Conservation (phyloP, 2,329 filamentous ascomycete genomes). For the Dothistroma septosporum region DNA sequence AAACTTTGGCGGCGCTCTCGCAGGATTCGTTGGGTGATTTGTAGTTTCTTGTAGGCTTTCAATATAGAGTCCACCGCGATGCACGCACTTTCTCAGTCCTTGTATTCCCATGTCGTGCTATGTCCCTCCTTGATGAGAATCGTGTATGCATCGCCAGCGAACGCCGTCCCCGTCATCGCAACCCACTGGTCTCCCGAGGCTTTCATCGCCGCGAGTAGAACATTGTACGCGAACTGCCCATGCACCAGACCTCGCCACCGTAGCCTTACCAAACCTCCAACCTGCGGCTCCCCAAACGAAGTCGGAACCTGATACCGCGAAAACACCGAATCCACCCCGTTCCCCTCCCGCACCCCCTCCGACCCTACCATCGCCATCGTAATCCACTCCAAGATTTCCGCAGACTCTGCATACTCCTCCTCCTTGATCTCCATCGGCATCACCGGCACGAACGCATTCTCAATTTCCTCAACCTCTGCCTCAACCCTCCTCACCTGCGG, state of each 20-base stretch:
- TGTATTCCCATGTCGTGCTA: constrained; percentile 34
- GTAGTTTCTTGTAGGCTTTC: neutral
- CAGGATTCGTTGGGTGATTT: neutral
- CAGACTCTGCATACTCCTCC: constrained; percentile 59
- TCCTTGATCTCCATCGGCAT: constrained; percentile 21
- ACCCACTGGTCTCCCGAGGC: constrained; percentile 31
- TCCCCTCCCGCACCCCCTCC: constrained; percentile 55
- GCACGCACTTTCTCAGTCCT: constrained; percentile 22
- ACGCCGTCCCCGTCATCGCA: constrained; percentile 28
- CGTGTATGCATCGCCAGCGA: constrained; percentile 30
- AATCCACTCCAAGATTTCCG: constrained; percentile 70
- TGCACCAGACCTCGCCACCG: constrained; percentile 45
- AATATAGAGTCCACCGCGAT: neutral
- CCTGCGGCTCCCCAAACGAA: constrained; percentile 3
- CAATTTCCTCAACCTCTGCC: constrained; percentile 26
- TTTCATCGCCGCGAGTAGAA: constrained; percentile 30
- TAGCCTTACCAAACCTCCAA: constrained; percentile 35
- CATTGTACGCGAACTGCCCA: constrained; percentile 31
- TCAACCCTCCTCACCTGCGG: constrained; percentile 31
- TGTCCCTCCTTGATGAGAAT: constrained; percentile 27
- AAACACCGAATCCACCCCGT: constrained; percentile 64
- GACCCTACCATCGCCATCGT: constrained; percentile 63
- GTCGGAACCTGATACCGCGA: constrained; percentile 61
- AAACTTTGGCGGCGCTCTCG: constrained; percentile 35
- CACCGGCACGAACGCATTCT: constrained; percentile 29